These are phyloP conservation scores for Ceratobasidium sp. DNA, from an alignment of 1,284 basidiomycete species.

Conservation along the genomic window DNA sequence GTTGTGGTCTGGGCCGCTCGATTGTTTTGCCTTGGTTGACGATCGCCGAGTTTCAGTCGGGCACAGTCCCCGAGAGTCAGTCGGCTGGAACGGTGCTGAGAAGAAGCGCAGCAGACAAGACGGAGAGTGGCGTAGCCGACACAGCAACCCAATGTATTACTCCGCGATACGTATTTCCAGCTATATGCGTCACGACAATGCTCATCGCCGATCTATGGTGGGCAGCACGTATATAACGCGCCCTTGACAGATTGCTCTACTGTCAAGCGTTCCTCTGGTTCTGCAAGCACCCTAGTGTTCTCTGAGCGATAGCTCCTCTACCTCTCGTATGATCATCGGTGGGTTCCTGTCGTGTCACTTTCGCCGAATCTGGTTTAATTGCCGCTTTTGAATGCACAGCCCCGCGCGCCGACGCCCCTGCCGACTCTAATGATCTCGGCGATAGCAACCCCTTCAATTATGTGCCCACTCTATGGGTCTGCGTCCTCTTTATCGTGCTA, in stretches of 20 bases:
- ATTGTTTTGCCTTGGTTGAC: neutral
- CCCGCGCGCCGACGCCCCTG: slow-evolving; percentile 10
- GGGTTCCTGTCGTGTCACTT: neutral
- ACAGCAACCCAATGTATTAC: neutral
- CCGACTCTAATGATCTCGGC: neutral
- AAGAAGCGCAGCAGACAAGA: neutral
- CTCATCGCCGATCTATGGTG: neutral
- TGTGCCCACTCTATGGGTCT: slow-evolving; percentile 39
- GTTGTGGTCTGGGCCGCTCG: neutral
- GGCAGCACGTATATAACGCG: neutral
- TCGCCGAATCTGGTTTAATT: neutral
- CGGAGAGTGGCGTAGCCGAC: neutral
- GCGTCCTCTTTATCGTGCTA: slow-evolving; percentile 44
- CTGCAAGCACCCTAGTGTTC: neutral
- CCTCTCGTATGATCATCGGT: slow-evolving; percentile 2
- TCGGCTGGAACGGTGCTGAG: neutral
- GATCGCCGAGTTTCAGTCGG: neutral
- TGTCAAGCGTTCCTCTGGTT: neutral
- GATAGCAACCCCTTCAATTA: slow-evolving; percentile 40
- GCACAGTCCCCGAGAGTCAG: neutral
- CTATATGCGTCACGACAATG: slow-evolving; percentile 14
- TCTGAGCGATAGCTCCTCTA: neutral
- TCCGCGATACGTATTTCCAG: slow-evolving; percentile 7
- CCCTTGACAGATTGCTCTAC: neutral
- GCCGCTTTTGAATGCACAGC: slow-evolving; percentile 8